Evolutionary conservation across 495 filamentous ascomycete species (phyloP).

Genomic region (Venustampulla echinocandica): DNA sequence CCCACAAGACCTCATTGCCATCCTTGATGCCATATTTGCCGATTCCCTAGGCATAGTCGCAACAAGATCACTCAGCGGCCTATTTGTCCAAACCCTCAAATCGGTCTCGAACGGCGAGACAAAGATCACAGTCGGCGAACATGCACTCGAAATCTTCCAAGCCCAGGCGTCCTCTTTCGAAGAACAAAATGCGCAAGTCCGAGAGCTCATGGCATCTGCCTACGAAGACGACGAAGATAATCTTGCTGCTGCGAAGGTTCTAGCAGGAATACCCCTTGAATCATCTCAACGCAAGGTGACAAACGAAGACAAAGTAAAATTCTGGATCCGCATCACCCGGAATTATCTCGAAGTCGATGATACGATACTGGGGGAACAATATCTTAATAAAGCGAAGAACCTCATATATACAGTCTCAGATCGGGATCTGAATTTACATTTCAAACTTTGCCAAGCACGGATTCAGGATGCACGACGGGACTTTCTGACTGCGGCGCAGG

Average conservation of each 20-base stretch:
- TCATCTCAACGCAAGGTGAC: constrained; percentile 74
- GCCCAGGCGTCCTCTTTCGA: constrained; percentile 53
- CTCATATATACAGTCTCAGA: constrained; percentile 72
- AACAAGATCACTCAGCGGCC: constrained; percentile 17
- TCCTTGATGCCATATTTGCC: constrained; percentile 23
- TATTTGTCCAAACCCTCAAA: constrained; percentile 16
- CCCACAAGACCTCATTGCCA: constrained; percentile 15
- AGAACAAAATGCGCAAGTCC: constrained; percentile 70
- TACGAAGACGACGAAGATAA: constrained; percentile 80
- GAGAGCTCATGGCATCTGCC: constrained; percentile 72
- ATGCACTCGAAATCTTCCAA: constrained; percentile 19
- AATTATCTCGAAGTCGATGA: constrained; percentile 94
- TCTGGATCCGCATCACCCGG: constrained; percentile 92
- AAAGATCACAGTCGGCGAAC: constrained; percentile 23
- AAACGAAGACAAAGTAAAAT: constrained; percentile 63
- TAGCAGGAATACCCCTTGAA: constrained; percentile 81
- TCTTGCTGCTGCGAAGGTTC: constrained; percentile 60
- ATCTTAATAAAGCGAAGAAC: constrained; percentile 88
- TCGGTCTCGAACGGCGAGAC: constrained; percentile 15
- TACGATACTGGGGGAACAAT: constrained; percentile 70
- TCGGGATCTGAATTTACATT: constrained; percentile 65
- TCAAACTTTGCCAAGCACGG: constrained; percentile 82
- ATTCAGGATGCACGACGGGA: constrained; percentile 84
- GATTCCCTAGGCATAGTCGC: constrained; percentile 21
- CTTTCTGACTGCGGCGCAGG: constrained; percentile 82